These are phyloP conservation scores for Heterobasidion occidentale DNA, from an alignment of 1,284 basidiomycete genomes.

Conservation along the genomic window DNA sequence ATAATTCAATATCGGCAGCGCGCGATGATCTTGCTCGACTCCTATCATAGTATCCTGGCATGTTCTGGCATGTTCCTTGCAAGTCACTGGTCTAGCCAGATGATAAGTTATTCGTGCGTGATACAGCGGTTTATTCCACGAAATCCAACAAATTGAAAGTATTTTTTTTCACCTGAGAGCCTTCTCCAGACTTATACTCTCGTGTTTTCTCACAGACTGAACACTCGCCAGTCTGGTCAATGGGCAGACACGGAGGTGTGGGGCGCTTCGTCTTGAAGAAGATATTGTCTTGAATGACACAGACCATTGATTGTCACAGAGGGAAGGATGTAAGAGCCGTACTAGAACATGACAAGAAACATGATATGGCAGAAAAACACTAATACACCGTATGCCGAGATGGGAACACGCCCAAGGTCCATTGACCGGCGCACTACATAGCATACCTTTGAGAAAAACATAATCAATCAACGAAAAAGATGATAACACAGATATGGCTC, in stretches of 20 bases:
- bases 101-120: neutral
- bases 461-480: neutral
- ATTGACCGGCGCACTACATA: conserved; percentile 32
- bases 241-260: neutral
- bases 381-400: conserved; percentile 11
- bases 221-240: no score
- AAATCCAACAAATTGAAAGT: neutral
- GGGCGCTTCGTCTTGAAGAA: neutral
- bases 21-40: no score
- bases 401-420: neutral
- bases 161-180: neutral
- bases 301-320: conserved; percentile 10
- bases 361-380: conserved; percentile 11
- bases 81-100: no score
- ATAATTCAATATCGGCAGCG: no score
- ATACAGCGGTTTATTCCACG: neutral
- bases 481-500: conserved; percentile 21
- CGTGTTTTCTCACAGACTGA: no score
- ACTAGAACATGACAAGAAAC: conserved; percentile 10
- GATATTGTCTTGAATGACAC: neutral
- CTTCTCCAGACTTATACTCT: no score
- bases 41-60: no score
- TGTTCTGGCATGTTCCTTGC: no score
- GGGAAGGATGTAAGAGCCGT: conserved; percentile 2
- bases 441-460: conserved; percentile 36